Conservation (phyloP, 495 filamentous ascomycete species). For the Tuber umbilicatum region DNA sequence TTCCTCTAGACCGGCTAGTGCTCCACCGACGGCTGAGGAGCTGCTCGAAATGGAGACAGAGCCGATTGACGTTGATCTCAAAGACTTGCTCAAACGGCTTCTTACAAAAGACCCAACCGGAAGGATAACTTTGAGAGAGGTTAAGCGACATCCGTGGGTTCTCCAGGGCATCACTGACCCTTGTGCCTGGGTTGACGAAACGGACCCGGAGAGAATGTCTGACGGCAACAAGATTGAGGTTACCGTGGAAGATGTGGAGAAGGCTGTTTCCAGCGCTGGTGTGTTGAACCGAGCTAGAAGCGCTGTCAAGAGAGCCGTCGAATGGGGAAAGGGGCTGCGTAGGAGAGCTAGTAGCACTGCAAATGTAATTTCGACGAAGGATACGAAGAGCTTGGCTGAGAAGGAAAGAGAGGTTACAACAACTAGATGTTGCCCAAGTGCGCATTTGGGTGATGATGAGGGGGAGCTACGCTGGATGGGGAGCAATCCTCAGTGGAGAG, state of each 20-base stretch:
- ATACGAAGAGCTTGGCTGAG: constrained; percentile 21
- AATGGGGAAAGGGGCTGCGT: constrained; percentile 31
- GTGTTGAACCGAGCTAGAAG: constrained; percentile 71
- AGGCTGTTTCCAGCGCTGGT: constrained; percentile 80
- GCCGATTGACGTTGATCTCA: constrained; percentile 71
- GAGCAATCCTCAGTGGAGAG: constrained; percentile 23
- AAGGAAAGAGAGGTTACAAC: constrained; percentile 34
- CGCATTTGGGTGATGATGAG: constrained; percentile 35
- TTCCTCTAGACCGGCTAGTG: constrained; percentile 6
- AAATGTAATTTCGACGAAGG: constrained; percentile 30
- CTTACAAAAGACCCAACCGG: constrained; percentile 82
- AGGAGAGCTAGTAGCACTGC: constrained; percentile 39
- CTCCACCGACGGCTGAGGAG: constrained; percentile 43
- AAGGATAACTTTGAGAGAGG: constrained; percentile 81
- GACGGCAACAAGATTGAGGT: constrained; percentile 89
- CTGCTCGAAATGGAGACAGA: constrained; percentile 75
- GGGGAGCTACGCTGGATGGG: constrained; percentile 41
- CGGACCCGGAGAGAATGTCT: constrained; percentile 72
- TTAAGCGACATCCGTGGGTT: constrained; percentile 96
- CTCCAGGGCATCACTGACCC: constrained; percentile 70
- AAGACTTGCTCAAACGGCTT: constrained; percentile 72
- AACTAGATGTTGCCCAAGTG: constrained; percentile 6
- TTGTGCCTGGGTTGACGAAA: constrained; percentile 80
- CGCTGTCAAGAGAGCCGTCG: constrained; percentile 55
- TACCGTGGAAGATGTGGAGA: constrained; percentile 78